phyloP scores from a whole-genome alignment of 352 stramenopile species.

The Phytophthora litchii region DNA sequence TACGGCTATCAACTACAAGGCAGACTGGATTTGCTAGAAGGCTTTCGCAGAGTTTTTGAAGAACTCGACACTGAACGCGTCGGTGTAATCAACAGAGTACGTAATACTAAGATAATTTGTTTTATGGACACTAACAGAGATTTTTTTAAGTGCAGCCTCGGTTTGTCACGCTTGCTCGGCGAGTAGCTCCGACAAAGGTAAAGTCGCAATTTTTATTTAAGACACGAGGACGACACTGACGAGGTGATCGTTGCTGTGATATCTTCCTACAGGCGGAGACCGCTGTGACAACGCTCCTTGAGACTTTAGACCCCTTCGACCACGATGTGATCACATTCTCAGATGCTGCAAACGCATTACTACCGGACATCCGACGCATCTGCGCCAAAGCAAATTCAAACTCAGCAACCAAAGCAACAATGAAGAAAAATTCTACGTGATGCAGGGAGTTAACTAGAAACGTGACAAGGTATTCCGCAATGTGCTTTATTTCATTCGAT shows the following conservation, averaged over 20 bases:
- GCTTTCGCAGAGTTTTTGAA: conserved; percentile 57
- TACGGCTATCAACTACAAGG: conserved; percentile 77
- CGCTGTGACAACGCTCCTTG: conserved; percentile 48
- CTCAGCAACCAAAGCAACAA: conserved; percentile 22
- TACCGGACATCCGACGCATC: conserved; percentile 38
- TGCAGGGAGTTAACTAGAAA: conserved; percentile 11
- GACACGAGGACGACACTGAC: background rate
- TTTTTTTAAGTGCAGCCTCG: conserved; percentile 26
- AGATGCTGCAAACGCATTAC: conserved; percentile 48
- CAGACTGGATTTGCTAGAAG: conserved; percentile 62
- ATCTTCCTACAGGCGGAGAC: conserved; percentile 35
- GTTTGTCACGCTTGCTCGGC: conserved; percentile 41
- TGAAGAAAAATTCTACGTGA: conserved; percentile 15
- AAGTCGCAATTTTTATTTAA: background rate
- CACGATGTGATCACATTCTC: conserved; percentile 84
- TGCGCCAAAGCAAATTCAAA: conserved; percentile 14
- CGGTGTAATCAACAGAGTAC: conserved; percentile 56
- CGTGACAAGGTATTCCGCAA: conserved; percentile 2
- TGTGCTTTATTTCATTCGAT: background rate
- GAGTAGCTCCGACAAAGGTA: conserved; percentile 51
- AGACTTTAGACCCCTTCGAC: conserved; percentile 63
- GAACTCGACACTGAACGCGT: conserved; percentile 58
- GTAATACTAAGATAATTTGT: background rate
- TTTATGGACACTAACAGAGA: background rate
- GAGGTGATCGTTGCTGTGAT: background rate